Conservation (phyloP, 805 yeast species). For the Barnettozyma botsteinii region DNA sequence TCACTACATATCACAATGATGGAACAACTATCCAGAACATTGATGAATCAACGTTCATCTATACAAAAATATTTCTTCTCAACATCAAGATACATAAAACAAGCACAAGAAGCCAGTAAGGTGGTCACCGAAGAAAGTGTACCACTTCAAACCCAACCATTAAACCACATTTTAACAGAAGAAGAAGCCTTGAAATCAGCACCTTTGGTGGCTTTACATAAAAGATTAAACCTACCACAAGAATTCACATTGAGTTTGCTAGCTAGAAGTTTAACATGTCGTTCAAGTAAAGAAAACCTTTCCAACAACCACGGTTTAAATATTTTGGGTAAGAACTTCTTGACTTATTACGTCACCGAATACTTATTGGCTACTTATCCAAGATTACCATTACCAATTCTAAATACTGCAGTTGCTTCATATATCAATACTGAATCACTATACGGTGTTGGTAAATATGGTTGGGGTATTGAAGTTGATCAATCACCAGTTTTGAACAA, state of each 20-base stretch:
- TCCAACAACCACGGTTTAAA: constrained; percentile 76
- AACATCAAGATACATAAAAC: constrained; percentile 5
- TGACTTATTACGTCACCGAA: constrained; percentile 72
- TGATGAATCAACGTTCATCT: constrained; percentile 5
- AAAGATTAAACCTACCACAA: constrained; percentile 62
- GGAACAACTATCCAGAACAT: constrained; percentile 7
- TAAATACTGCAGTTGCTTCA: constrained; percentile 70
- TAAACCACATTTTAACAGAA: constrained; percentile 29
- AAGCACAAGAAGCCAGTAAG: constrained; percentile 6
- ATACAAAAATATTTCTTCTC: constrained; percentile 8
- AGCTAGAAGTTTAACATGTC: constrained; percentile 74
- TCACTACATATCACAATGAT: neutral
- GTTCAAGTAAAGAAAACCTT: constrained; percentile 34
- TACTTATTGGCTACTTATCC: constrained; percentile 75
- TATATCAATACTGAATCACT: constrained; percentile 66
- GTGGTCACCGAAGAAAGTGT: neutral
- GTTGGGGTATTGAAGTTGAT: constrained; percentile 90
- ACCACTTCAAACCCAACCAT: neutral
- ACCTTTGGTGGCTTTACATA: constrained; percentile 69
- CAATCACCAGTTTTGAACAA: constrained; percentile 55
- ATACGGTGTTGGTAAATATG: constrained; percentile 52
- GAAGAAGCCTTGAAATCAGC: constrained; percentile 57
- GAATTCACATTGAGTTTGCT: constrained; percentile 57
- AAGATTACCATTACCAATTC: constrained; percentile 76
- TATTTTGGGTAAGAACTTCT: constrained; percentile 73